phyloP scores from a whole-genome alignment of 805 yeast species.

The Yarrowia sp. region DNA sequence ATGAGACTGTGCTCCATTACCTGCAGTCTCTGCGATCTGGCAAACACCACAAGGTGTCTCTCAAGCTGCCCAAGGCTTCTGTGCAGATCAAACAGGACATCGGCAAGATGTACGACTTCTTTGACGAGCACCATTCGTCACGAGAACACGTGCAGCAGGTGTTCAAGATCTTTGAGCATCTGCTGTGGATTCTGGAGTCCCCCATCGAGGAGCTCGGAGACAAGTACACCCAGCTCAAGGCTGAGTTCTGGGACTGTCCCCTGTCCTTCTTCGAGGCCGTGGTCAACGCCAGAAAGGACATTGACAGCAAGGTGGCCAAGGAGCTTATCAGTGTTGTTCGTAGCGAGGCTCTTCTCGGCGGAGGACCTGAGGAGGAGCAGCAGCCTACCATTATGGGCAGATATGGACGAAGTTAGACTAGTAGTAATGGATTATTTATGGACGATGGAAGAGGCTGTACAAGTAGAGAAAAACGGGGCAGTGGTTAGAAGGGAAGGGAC shows the following conservation, averaged over 20 bases:
- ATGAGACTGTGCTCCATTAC: slow-evolving; percentile 59
- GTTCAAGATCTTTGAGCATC: slow-evolving; percentile 65
- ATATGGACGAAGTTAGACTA: slow-evolving; percentile 9
- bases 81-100: slow-evolving; percentile 68
- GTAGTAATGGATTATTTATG: not conserved
- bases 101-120: slow-evolving; percentile 60
- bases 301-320: slow-evolving; percentile 48
- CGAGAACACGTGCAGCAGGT: slow-evolving; percentile 55
- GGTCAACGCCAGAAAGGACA: slow-evolving; percentile 55
- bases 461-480: too few species aligned
- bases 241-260: slow-evolving; percentile 78
- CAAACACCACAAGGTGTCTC: slow-evolving; percentile 54
- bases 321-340: slow-evolving; percentile 47
- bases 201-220: slow-evolving; percentile 57
- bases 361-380: slow-evolving; percentile 15
- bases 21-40: slow-evolving; percentile 53
- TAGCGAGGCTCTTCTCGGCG: slow-evolving; percentile 27
- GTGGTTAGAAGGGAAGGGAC: too few species aligned
- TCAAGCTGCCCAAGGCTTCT: slow-evolving; percentile 51
- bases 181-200: slow-evolving; percentile 63
- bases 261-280: slow-evolving; percentile 70
- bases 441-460: too few species aligned
- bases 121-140: slow-evolving; percentile 55
- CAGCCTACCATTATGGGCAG: slow-evolving; percentile 27
- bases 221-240: slow-evolving; percentile 67